Base-by-base conservation (phyloP, 768 basidiomycete species). In the Rhizopogon sp. region DNA sequence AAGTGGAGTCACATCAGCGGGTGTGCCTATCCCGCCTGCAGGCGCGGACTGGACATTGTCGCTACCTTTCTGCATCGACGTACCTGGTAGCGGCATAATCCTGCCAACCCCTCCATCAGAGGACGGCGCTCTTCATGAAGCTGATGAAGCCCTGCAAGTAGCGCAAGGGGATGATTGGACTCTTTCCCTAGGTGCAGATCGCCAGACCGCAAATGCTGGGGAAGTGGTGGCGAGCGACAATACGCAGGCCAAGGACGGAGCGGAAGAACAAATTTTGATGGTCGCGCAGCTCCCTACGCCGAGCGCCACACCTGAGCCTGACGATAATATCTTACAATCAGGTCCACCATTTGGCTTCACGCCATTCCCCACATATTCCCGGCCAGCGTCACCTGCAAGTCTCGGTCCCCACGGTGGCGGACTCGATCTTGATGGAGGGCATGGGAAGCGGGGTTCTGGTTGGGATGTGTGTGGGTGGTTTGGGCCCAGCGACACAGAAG, bases 391-490 rank as follows among this genome's bases (percentile, higher is more conserved):
- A 29, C 60, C 53, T 1, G 65, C 59, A 14, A 69, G 59, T 47
- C 46, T 70, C 25, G 62, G 66, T 2, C 68, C 66, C 8, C 58
- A 67, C 25, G 58, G 51, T 1, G 68, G 68, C 2, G 68, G 68
- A n/a, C 50, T 69, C 28, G 69, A 69, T 52, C 50, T 71, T 8
- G 67, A 54, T 3, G 60, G 67, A 17, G 68, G 68, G 3, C 50
- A 64, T 33, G 68, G 68, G 13, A 69, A 70, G 46, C 69, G 68
- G 22, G 68, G 64, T 3, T 69, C 68, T 25, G 68, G 68, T 25
- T 71, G 69, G 68, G 62, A 69, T 17, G 58, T 59, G 8, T 69
- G 60, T 22, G 68, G 65, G 44, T 70, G 68, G 68, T 69, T 70
- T 11, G 68, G 64, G 6, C 43, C 61, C 2, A 63, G 63, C 17